Evolutionary conservation across 768 basidiomycete species (phyloP), one percentile per base, ranked within the genome.

Genomic region (Suillus subaureus): DNA sequence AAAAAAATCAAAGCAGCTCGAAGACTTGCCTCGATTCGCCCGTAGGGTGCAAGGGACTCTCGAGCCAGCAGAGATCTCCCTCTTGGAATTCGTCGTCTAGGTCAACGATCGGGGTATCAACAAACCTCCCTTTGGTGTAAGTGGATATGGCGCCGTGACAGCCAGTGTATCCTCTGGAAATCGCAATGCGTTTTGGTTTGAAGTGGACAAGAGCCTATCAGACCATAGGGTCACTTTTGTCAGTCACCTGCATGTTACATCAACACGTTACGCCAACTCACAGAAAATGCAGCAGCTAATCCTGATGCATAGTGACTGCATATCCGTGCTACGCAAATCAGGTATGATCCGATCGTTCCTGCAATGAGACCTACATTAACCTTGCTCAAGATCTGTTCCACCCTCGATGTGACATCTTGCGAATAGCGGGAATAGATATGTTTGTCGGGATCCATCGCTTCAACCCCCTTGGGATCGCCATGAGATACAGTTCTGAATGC

Each of bases 1-100:
- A 13, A n/a, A n/a, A n/a, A 51, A 62, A 45, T 7, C 45, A 49
- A 21, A 28, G 28, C 12, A 51, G 12, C n/a, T 57, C 43, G 42
- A 49, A 61, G 61, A 69, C 78, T 64, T 69, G 87, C 90, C 87
- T 87, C 5, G 89, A 87, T 73, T 90, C 90, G 43, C 95, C 95
- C 1, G 86, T 91, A 8, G 95, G 95, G 73, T 97, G 96, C 66
- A 94, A 67, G 2, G 95, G 95, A 0, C 91, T 94, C 79, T 96
- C 94, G 16, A 97, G 77, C 93, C 94, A 96, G 70, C 89, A 90
- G 4, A 95, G 70, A 75, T 94, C 92, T 55, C 91, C 91, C 49
- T 83, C 78, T 72, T 85, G 78, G 72, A 84, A 93, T 4, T 90
- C 86, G 64, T 90, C 92, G 66, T 96, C 93, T 5, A 95, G 74